Base-by-base conservation (phyloP, 345 rosid genomes). In the Pistacia vera region DNA sequence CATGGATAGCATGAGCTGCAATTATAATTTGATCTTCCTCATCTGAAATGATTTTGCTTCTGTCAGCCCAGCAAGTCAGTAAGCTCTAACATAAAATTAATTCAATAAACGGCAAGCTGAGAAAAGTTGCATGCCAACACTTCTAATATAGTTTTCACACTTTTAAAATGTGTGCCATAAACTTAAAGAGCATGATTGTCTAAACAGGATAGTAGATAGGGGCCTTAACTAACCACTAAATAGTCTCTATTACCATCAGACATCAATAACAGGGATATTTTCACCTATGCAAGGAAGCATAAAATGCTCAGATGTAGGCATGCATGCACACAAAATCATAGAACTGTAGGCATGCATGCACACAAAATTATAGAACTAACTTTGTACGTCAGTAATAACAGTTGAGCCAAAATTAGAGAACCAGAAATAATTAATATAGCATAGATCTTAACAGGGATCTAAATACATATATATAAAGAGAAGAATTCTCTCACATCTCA, bases 1-100 rank as follows among this genome's bases (percentile, higher is more conserved):
- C 94, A 65, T 92, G 97, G 54, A 85, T 70, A 5, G 86, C 90
- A 81, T 94, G 97, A 17, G 94, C 91, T 59, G 74, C 59, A 72
- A 89, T 82, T 73, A 92, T 90, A 62, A 87, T 88, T 30, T 54
- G 88, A 79, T 92, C 97, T 83, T 94, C 94, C 83, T 84, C 93
- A 67, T 88, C 97, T 92, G 87, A 73, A 79, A 59, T 52, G 68
- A 79, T 48, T 20, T 33, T 75, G 59, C 35, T 70, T 52, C 69
- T 52, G 25, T 65, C 48, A 72, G 25, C 11, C 48, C 60, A 25
- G 22, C 33, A 66, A 64, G 61, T 51, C 65, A 66, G 13, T 56
- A 74, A 79, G 75, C 70, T 74, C 20, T 56, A 71, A 51, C 17
- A 67, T 44, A 33, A 67, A 66, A 9, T 44, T 44, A 41, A 75